Base-by-base conservation (phyloP, 2,329 filamentous ascomycete species). In the Colletotrichum eremochloae region DNA sequence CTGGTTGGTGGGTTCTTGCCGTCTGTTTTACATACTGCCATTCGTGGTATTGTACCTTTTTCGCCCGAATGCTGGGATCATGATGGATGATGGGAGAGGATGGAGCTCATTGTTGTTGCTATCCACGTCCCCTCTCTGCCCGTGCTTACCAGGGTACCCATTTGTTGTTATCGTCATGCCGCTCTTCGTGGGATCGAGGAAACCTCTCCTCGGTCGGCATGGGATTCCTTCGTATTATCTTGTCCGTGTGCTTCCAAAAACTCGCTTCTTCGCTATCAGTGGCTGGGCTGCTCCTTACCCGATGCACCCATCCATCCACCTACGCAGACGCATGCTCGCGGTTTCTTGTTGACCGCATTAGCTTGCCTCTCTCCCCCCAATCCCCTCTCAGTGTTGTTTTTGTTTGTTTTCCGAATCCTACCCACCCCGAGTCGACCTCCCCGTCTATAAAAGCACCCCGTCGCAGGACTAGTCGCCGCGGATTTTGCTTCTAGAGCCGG, bases 401-500 rank as follows among this genome's bases (percentile, higher is more conserved):
- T 20, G 62, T 42, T 44, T 48, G 24, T 44, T 44, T 53, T 14
- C 38, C 20, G 46, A 36, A 58, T 20, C 29, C 46, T 29, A 24
- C 20, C 18, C 14, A 18, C n/a, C 20, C 20, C 50, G 57, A 61
- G 15, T 61, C 63, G 31, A 42, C 12, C 18, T 64, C 67, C 42
- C 53, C 48, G 44, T 62, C 50, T 64, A 42, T 36, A 48, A 58
- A 53, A 24, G 29, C 11, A 15, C 38, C 50, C 50, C 50, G 38
- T 61, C 48, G 55, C 44, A 48, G n/a, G 12, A 52, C 31, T 50
- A 42, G 36, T 63, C 42, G 63, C 38, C 63, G 20, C 55, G 55
- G 60, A 44, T 46, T 72, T 65, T 70, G 55, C 62, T 70, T 38
- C 66, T 64, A 55, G 38, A 53, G 44, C 36, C 66, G 58, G 69